Percentiles rank a stretch among this genome's conserved stretches.
phyloP scores from a whole-genome alignment of 768 basidiomycete genomes.

The Nidularia sp. region DNA sequence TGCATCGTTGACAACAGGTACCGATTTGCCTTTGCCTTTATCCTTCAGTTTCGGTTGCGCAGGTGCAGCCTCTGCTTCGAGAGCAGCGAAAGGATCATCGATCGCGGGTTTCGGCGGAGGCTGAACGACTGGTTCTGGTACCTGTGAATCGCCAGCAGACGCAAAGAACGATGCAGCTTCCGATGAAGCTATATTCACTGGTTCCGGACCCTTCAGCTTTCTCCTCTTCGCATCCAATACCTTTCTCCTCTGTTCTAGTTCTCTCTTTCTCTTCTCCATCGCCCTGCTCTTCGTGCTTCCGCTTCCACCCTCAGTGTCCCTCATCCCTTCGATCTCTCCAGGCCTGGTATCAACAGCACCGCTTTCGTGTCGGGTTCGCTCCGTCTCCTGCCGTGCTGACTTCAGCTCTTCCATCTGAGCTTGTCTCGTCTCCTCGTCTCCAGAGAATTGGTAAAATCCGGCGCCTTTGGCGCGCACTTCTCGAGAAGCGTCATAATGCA shows the following conservation, averaged over 20 bases:
- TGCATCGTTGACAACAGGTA: conserved; percentile 30
- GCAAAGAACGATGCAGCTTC: conserved; percentile 2
- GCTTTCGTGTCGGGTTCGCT: conserved; percentile 49
- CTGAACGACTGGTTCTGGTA: background rate
- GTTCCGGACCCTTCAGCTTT: conserved; percentile 32
- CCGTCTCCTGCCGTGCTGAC: conserved; percentile 66
- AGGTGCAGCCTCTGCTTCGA: conserved; percentile 31
- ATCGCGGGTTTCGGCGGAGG: background rate
- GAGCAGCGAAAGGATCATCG: conserved; percentile 45
- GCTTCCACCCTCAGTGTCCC: conserved; percentile 14
- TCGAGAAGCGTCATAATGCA: conserved; percentile 77
- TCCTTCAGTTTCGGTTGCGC: conserved; percentile 13
- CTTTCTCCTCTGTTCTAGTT: conserved; percentile 63
- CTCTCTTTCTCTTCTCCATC: conserved; percentile 70
- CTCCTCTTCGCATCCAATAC: conserved; percentile 64
- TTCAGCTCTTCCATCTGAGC: conserved; percentile 83
- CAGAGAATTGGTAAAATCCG: conserved; percentile 88
- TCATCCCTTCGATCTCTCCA: conserved; percentile 81
- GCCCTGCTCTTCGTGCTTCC: conserved; percentile 10
- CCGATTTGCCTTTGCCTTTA: conserved; percentile 14
- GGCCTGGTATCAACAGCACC: conserved; percentile 60
- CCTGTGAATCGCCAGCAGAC: background rate
- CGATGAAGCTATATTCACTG: conserved; percentile 4
- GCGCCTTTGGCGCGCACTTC: conserved; percentile 91
- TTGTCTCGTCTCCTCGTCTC: conserved; percentile 73